These are phyloP conservation scores for Truncatella angustata DNA, from an alignment of 2,329 filamentous ascomycete genomes.

Conservation along the genomic window DNA sequence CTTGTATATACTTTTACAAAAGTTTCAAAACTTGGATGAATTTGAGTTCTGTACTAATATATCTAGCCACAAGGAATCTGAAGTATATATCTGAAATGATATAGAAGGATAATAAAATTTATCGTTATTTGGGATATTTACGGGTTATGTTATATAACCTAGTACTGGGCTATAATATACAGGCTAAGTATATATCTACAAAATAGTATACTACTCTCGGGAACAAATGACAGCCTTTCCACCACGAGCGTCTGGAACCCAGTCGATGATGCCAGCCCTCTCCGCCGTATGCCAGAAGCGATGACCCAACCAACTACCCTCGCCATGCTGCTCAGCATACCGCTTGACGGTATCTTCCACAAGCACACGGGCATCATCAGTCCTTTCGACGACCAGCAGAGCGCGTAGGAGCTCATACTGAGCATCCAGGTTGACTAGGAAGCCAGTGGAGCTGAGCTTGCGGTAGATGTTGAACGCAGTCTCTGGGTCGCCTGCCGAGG, in stretches of 20 bases:
- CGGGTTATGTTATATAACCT: no score
- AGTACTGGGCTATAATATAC: no score
- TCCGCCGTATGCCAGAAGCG: slow-evolving; percentile 23
- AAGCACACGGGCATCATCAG: slow-evolving; percentile 20
- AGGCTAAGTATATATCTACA: not conserved
- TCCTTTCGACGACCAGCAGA: slow-evolving; percentile 15
- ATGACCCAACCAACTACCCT: slow-evolving; percentile 21
- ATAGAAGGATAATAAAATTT: no score
- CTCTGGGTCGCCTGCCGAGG: slow-evolving; percentile 47
- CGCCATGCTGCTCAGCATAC: slow-evolving; percentile 15
- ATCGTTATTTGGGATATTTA: no score
- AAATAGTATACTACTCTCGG: not conserved
- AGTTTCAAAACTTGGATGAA: no score
- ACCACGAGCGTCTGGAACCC: not conserved
- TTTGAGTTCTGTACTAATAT: no score
- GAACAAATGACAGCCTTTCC: slow-evolving; percentile 1
- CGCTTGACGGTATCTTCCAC: slow-evolving; percentile 20
- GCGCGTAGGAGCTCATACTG: slow-evolving; percentile 41
- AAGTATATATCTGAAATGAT: no score
- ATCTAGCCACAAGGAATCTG: no score
- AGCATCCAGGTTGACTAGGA: slow-evolving; percentile 40
- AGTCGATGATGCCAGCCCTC: slow-evolving; percentile 9
- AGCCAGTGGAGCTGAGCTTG: slow-evolving; percentile 38
- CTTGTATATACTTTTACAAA: no score
- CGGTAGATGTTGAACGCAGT: slow-evolving; percentile 50